These are phyloP conservation scores for Phytopythium boreale DNA, from an alignment of 352 stramenopile genomes.

Conservation along the genomic window DNA sequence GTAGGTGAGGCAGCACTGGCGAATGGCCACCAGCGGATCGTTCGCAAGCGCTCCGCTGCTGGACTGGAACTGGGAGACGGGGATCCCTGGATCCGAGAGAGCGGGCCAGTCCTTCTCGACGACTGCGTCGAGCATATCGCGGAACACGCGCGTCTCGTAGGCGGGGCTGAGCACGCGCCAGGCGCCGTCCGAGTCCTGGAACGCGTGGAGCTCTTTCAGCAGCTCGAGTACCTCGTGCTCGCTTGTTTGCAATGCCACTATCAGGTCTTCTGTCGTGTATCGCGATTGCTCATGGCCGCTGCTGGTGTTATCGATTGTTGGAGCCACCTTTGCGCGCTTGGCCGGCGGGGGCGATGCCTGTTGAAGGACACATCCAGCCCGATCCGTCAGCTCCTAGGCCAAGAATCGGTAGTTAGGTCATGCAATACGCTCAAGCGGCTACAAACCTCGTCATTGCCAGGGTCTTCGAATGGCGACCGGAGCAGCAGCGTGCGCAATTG, in stretches of 20 bases:
- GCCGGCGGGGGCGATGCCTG: slow-evolving; percentile 6
- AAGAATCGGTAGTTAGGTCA: neutral
- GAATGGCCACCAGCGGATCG: slow-evolving; percentile 51
- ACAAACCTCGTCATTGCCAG: slow-evolving; percentile 12
- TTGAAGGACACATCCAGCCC: neutral
- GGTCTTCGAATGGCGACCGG: slow-evolving; percentile 54
- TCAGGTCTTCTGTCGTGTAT: slow-evolving; percentile 62
- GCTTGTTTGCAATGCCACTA: slow-evolving; percentile 59
- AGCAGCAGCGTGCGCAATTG: slow-evolving; percentile 55
- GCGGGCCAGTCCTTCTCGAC: slow-evolving; percentile 73
- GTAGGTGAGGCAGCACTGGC: slow-evolving; percentile 72
- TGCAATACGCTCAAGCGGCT: neutral
- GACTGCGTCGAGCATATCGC: slow-evolving; percentile 67
- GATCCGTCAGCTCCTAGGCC: neutral
- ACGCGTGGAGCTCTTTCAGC: slow-evolving; percentile 58
- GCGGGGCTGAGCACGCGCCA: slow-evolving; percentile 59
- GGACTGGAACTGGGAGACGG: slow-evolving; percentile 35
- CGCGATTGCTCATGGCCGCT: slow-evolving; percentile 21
- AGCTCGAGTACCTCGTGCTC: slow-evolving; percentile 59
- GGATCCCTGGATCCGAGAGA: slow-evolving; percentile 32
- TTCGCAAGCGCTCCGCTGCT: slow-evolving; percentile 17
- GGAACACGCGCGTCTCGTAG: slow-evolving; percentile 64
- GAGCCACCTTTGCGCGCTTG: slow-evolving; percentile 43
- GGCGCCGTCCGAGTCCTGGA: slow-evolving; percentile 56
- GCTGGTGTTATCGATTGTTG: neutral